These are phyloP conservation scores for Globisporangium nagaii DNA, from an alignment of 352 stramenopile genomes.

Conservation along the genomic window DNA sequence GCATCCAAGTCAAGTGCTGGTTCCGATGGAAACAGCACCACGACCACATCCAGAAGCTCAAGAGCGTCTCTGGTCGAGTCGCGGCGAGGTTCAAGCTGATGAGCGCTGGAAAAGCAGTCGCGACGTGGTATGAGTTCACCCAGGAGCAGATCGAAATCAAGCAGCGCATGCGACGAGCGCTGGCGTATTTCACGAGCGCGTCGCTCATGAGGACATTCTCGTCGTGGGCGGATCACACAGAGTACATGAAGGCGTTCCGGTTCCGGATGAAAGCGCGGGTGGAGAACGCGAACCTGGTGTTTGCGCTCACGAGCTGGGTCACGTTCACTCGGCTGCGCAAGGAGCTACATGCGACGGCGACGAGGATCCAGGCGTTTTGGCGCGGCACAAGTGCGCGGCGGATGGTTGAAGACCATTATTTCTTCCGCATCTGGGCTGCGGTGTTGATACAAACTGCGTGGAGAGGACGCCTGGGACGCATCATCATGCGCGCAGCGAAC, in stretches of 20 bases:
- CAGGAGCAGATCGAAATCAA: slow-evolving; percentile 42
- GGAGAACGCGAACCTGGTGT: slow-evolving; percentile 45
- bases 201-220: slow-evolving; percentile 53
- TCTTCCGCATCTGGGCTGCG: slow-evolving; percentile 48
- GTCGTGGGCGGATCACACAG: slow-evolving; percentile 35
- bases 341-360: slow-evolving; percentile 27
- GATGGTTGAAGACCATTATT: slow-evolving; percentile 53
- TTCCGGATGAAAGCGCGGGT: slow-evolving; percentile 36
- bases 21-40: slow-evolving; percentile 45
- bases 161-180: slow-evolving; percentile 42
- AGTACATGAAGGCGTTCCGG: slow-evolving; percentile 37
- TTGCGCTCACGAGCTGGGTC: slow-evolving; percentile 46
- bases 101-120: slow-evolving; percentile 34
- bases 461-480: slow-evolving; percentile 46
- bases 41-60: slow-evolving; percentile 30
- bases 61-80: slow-evolving; percentile 35
- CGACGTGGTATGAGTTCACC: slow-evolving; percentile 63
- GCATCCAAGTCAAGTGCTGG: slow-evolving; percentile 61
- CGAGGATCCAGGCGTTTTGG: slow-evolving; percentile 59
- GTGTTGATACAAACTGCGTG: slow-evolving; percentile 72
- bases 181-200: slow-evolving; percentile 62
- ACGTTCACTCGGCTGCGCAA: slow-evolving; percentile 24
- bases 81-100: slow-evolving; percentile 34
- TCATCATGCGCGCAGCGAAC: slow-evolving; percentile 41
- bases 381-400: slow-evolving; percentile 39